These are phyloP conservation scores for Trypanosoma grayi DNA, from an alignment of 208 protist species.

Conservation along the genomic window DNA sequence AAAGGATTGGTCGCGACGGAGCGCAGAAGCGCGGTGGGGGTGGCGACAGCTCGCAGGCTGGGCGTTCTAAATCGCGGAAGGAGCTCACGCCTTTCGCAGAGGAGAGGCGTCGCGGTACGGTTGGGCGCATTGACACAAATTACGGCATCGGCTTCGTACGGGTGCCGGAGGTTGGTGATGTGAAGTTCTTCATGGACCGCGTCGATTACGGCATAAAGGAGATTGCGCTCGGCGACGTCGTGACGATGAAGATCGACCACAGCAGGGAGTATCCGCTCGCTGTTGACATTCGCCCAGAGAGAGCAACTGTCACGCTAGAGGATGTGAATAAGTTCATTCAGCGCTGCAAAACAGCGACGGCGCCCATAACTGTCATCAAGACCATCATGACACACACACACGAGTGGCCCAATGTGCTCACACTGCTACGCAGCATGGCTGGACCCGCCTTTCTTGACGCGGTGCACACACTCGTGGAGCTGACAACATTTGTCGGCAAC, in stretches of 20 bases:
- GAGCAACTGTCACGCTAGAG: constrained; percentile 46
- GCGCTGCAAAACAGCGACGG: constrained; percentile 44
- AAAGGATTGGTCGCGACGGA: background rate
- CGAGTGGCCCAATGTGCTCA: constrained; percentile 79
- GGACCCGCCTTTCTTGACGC: constrained; percentile 38
- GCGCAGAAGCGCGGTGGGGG: constrained; percentile 9
- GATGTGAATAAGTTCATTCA: constrained; percentile 70
- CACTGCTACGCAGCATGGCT: constrained; percentile 30
- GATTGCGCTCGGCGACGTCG: constrained; percentile 58
- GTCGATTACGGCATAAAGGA: constrained; percentile 78
- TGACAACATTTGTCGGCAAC: constrained; percentile 83
- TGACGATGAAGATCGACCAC: constrained; percentile 75
- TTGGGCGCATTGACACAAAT: constrained; percentile 64
- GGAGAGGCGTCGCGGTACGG: constrained; percentile 65
- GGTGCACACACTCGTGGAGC: constrained; percentile 66
- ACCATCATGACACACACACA: constrained; percentile 74
- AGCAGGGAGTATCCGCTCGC: constrained; percentile 80
- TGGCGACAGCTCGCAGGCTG: background rate
- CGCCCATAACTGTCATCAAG: constrained; percentile 66
- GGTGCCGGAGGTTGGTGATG: constrained; percentile 60
- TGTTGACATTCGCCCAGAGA: constrained; percentile 76
- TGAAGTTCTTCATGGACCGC: constrained; percentile 84
- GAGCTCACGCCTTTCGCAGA: constrained; percentile 55
- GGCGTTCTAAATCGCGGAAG: background rate
- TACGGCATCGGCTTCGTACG: constrained; percentile 78